phyloP scores from a whole-genome alignment of 192 early-diverging fungal species.

The Coemansia sp. region DNA sequence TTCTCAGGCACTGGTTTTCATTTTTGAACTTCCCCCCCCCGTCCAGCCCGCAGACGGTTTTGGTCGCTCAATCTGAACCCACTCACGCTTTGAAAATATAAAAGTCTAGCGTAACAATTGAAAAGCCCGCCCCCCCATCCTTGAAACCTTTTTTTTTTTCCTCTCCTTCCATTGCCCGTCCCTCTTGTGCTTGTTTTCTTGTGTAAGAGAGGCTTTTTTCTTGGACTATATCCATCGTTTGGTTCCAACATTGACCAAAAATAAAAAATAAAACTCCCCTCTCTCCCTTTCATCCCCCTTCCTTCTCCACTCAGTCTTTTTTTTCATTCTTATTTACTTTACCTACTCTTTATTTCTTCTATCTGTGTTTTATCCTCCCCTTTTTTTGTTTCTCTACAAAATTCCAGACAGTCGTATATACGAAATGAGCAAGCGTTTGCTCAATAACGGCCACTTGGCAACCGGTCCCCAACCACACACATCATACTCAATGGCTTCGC shows the following conservation, averaged over 20 bases:
- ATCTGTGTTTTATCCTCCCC: not conserved
- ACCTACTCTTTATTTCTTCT: slow-evolving; percentile 4
- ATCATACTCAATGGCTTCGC: slow-evolving; percentile 6
- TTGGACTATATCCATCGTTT: not conserved
- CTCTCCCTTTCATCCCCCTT: not conserved
- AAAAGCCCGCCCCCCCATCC: not conserved
- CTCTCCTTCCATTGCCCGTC: not conserved
- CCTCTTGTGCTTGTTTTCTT: not conserved
- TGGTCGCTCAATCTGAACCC: slow-evolving; percentile 5
- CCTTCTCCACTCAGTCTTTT: not conserved
- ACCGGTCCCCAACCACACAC: slow-evolving; percentile 14
- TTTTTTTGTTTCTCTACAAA: slow-evolving; percentile 5
- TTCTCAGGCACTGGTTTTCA: not conserved
- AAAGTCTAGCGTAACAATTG: not conserved
- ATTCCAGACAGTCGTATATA: not conserved
- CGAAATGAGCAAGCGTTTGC: slow-evolving; percentile 23
- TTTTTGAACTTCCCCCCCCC: not conserved
- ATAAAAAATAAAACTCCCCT: slow-evolving; percentile 1
- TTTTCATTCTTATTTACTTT: slow-evolving; percentile 5
- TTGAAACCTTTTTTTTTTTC: not conserved
- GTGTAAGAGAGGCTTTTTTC: slow-evolving; percentile 1
- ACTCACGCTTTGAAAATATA: not conserved
- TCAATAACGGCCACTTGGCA: slow-evolving; percentile 46
- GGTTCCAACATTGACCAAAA: slow-evolving; percentile 7
- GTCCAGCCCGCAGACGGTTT: slow-evolving; percentile 4